Base-by-base conservation (phyloP, 1,139 yeast genomes). In the Hansenula sp. region DNA sequence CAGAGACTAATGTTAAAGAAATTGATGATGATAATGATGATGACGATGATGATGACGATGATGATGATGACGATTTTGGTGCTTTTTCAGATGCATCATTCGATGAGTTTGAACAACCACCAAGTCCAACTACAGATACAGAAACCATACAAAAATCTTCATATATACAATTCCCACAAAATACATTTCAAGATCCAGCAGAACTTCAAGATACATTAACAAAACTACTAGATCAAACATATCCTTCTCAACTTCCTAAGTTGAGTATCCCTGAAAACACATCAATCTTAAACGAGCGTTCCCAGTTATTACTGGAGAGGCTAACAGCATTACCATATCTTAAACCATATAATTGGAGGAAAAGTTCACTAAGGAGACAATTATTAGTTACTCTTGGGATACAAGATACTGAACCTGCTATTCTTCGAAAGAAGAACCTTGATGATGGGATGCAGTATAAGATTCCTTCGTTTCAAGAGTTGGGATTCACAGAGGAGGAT, bases 321-420 rank as follows among this genome's bases (percentile, higher is more conserved):
- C 54, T 76, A 19, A 62, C 74, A 0, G 57, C 62, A 11, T 46
- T 63, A 14, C 78, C 78, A 2, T 66, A 67, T 40, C 57, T 73
- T 35, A 68, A 65, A 27, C 79, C 79, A 0, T 68, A 71, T 25
- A 78, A 75, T 50, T 82, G 88, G 88, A 66, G 67, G 28, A 68
- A 69, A 42, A 77, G 78, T 62, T 69, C 75, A 27, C 69, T 79
- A 22, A 71, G 87, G 32, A 75, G 79, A 48, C 69, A 71, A 47
- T 58, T 82, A 36, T 64, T 82, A 34, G 68, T 77, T 14, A 69
- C 75, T 13, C 61, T 80, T 32, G 84, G 84, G 0, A 70, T 80
- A 9, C 84, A 85, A 0, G 69, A 79, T 31, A 2, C 22, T 17
- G 29, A 33, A 18, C 10, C 13, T 7, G 77, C 78, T 47, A 46